Percentiles rank a stretch among this genome's conserved stretches.
phyloP scores from a whole-genome alignment of 192 early-diverging fungal species.

The Coemansia sp. region DNA sequence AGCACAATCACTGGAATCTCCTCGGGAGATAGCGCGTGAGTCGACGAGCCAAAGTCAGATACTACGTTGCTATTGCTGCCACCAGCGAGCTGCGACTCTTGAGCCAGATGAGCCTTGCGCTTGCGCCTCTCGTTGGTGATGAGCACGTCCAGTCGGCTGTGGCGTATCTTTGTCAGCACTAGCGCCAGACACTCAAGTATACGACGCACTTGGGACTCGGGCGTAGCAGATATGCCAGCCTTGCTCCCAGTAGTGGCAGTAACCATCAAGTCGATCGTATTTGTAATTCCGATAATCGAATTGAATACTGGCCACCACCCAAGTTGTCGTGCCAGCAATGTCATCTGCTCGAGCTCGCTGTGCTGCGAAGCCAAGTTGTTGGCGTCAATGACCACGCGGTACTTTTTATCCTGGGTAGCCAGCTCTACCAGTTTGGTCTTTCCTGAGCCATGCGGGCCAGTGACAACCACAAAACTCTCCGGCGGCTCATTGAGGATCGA shows the following conservation, averaged over 20 bases:
- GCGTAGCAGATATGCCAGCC: conserved; percentile 75
- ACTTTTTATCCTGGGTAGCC: conserved; percentile 63
- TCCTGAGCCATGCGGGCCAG: conserved; percentile 83
- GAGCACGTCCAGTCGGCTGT: conserved; percentile 21
- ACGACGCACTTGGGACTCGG: conserved; percentile 78
- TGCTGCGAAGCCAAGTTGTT: conserved; percentile 73
- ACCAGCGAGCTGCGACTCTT: not conserved
- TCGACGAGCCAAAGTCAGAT: not conserved
- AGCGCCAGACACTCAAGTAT: conserved; percentile 83
- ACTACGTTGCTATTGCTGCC: not conserved
- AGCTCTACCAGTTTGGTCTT: conserved; percentile 75
- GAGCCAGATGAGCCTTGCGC: conserved; percentile 1
- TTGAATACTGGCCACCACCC: conserved; percentile 93
- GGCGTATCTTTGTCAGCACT: conserved; percentile 65
- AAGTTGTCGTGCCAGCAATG: conserved; percentile 77
- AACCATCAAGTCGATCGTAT: conserved; percentile 79
- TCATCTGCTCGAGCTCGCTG: conserved; percentile 73
- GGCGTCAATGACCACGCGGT: conserved; percentile 79
- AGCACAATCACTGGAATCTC: conserved; percentile 88
- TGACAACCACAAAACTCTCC: conserved; percentile 84
- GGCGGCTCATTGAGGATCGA: conserved; percentile 55
- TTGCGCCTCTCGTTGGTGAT: conserved; percentile 39
- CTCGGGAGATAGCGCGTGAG: conserved; percentile 37
- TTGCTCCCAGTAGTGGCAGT: conserved; percentile 90
- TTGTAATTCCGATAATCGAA: conserved; percentile 68